Evolutionary conservation across 75 land plant genomes (phyloP), one percentile per base, ranked within the genome.

Genomic region (Pinus tabuliformis): DNA sequence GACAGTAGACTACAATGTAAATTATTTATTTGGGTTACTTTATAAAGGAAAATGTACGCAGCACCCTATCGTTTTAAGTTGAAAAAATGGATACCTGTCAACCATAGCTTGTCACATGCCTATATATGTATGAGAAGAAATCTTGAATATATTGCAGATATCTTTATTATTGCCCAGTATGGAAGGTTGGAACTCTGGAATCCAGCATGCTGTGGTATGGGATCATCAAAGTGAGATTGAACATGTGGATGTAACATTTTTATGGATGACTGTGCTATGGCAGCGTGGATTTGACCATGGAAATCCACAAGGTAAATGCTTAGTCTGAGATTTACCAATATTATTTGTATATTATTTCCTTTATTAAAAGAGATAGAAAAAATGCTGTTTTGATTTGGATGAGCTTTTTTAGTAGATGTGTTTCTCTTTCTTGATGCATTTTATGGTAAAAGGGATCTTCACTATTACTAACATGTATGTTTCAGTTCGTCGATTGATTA

Each of bases 231-330:
- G 45, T 76, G 76, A 80, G 36, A 82, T 86, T 77, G 84, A 79
- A 59, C 70, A 73, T 59, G 56, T 33, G 37, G 87, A 79, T 70
- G 80, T 84, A 57, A 68, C 84, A 75, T 90, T 87, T 62, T 83
- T 60, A 54, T 97, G 99, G 99, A 78, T 90, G 74, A 70, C 92
- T 66, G 87, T 95, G 42, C 73, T 97, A 73, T 97, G 93, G 92
- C 84, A 91, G 57, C 94, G 94, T 21, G 98, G 99, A 13, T 87
- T 97, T 60, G 58, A 70, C 66, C 99, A 97, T 84, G 92, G 86
- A 56, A 97, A 91, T 81, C 96, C 96, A 73, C 98, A 87, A 77
- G 99, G 99, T 96, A 77, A 39, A 26, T 26, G 22, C 26, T 59
- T 37, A 4, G 36, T 20, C 4, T 11, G 22, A 39, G 6, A 42